These are phyloP conservation scores for Saccharomyces pastorianus DNA, from an alignment of 1,139 yeast genomes.

Conservation along the genomic window DNA sequence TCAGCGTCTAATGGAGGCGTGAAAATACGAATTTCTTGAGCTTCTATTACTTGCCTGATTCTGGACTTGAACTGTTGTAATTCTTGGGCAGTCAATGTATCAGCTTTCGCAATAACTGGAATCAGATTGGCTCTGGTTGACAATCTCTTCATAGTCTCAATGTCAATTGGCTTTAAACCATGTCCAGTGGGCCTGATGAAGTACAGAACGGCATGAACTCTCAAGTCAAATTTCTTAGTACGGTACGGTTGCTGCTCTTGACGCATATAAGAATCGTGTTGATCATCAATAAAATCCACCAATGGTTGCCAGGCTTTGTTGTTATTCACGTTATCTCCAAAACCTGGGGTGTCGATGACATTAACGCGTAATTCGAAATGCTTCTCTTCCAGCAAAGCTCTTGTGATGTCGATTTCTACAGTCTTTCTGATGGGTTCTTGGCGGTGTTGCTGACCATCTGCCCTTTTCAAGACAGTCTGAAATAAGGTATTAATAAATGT, in stretches of 20 bases:
- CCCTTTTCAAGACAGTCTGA: slow-evolving; percentile 44
- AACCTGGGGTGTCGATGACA: slow-evolving; percentile 93
- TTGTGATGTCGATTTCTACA: slow-evolving; percentile 80
- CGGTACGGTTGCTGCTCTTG: slow-evolving; percentile 95
- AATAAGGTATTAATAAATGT: slow-evolving; percentile 90
- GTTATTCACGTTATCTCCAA: slow-evolving; percentile 93
- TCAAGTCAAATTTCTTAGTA: slow-evolving; percentile 59
- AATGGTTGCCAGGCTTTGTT: slow-evolving; percentile 90
- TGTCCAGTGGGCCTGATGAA: slow-evolving; percentile 96
- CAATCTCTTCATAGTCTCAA: slow-evolving; percentile 84
- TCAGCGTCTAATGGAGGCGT: slow-evolving; percentile 55
- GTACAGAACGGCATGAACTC: slow-evolving; percentile 93
- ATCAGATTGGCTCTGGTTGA: slow-evolving; percentile 85
- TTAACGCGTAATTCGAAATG: slow-evolving; percentile 79
- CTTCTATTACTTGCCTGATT: slow-evolving; percentile 83
- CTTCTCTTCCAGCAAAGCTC: slow-evolving; percentile 90
- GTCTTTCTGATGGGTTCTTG: slow-evolving; percentile 66
- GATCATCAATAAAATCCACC: slow-evolving; percentile 91
- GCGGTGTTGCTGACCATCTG: slow-evolving; percentile 24
- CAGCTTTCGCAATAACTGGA: slow-evolving; percentile 93
- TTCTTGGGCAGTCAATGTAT: slow-evolving; percentile 79
- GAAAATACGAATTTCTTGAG: slow-evolving; percentile 84
- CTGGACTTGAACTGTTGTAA: slow-evolving; percentile 74
- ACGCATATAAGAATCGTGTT: slow-evolving; percentile 87
- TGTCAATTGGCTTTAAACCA: slow-evolving; percentile 85